phyloP scores from a whole-genome alignment of 1,139 yeast genomes.

The Geotrichum klebahnii region DNA sequence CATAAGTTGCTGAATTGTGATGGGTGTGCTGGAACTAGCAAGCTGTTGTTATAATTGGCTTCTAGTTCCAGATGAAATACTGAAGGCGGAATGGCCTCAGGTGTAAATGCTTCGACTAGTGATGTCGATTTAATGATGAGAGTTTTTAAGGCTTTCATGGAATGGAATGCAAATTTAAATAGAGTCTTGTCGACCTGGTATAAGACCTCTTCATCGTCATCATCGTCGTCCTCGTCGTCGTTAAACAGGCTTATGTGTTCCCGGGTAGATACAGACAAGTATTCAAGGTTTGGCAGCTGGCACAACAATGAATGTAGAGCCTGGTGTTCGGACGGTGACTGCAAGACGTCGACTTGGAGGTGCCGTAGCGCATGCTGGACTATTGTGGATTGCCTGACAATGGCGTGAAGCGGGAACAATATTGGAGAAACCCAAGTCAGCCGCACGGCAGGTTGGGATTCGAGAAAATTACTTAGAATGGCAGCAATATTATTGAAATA shows the following conservation, averaged over 20 bases:
- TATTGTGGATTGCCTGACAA: not conserved
- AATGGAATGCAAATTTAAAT: conserved; percentile 1
- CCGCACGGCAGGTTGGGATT: conserved; percentile 1
- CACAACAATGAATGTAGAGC: not conserved
- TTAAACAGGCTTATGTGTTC: not conserved
- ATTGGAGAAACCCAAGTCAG: conserved; percentile 1
- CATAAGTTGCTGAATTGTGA: conserved; percentile 5
- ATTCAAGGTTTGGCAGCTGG: not conserved
- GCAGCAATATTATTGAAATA: not conserved
- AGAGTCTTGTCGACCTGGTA: conserved; percentile 3
- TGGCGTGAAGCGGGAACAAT: conserved; percentile 7
- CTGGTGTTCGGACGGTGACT: conserved; percentile 3
- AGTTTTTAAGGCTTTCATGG: conserved; percentile 4
- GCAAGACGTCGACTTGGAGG: conserved; percentile 6
- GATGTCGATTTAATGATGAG: conserved; percentile 8
- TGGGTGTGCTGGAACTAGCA: not conserved
- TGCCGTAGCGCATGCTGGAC: not conserved
- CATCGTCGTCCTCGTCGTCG: conserved; percentile 1
- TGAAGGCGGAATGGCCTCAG: conserved; percentile 5
- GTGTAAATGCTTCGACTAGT: conserved; percentile 9
- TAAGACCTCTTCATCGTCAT: conserved; percentile 1
- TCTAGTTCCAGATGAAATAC: conserved; percentile 8
- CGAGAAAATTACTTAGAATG: not conserved
- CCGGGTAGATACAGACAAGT: not conserved
- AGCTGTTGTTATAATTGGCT: conserved; percentile 6